These are phyloP conservation scores for Thymus quinquecostatus DNA, from an alignment of 257 asterid genomes.

Conservation along the genomic window DNA sequence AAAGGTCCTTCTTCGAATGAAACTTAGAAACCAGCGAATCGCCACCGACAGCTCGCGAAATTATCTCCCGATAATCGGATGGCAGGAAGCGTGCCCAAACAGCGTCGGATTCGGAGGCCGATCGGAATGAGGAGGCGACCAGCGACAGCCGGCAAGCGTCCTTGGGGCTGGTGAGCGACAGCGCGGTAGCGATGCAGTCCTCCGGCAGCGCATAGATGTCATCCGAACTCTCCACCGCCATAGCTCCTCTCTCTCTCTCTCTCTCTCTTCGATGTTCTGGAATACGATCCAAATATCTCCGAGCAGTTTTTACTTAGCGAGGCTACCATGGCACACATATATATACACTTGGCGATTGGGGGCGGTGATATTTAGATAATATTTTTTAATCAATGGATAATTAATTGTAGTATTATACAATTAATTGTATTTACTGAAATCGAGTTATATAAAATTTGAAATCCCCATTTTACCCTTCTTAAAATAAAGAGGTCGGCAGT, in stretches of 20 bases:
- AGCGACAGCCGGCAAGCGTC: slow-evolving; percentile 69
- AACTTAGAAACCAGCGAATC: slow-evolving; percentile 32
- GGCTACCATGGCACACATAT: background rate
- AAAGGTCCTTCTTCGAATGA: slow-evolving; percentile 65
- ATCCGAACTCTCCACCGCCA: slow-evolving; percentile 45
- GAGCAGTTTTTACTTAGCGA: background rate
- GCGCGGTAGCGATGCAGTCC: slow-evolving; percentile 67
- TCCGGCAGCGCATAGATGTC: slow-evolving; percentile 60
- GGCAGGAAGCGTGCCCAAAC: slow-evolving; percentile 85
- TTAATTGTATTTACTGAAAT: too few species aligned
- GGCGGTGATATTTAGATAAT: background rate
- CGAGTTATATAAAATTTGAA: too few species aligned
- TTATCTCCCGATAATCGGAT: slow-evolving; percentile 58
- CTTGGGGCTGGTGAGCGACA: slow-evolving; percentile 72
- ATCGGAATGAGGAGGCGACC: slow-evolving; percentile 59
- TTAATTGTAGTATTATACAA: too few species aligned
- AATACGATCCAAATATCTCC: slow-evolving; percentile 2
- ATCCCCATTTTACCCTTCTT: too few species aligned
- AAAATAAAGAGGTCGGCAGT: too few species aligned
- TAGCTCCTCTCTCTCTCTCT: slow-evolving; percentile 1
- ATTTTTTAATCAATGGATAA: background rate
- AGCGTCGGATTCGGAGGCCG: slow-evolving; percentile 69
- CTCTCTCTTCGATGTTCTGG: background rate
- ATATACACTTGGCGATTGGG: background rate
- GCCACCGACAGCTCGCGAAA: slow-evolving; percentile 48